Conservation (phyloP, 306 rosid genomes). For the Gillenia trifoliata region DNA sequence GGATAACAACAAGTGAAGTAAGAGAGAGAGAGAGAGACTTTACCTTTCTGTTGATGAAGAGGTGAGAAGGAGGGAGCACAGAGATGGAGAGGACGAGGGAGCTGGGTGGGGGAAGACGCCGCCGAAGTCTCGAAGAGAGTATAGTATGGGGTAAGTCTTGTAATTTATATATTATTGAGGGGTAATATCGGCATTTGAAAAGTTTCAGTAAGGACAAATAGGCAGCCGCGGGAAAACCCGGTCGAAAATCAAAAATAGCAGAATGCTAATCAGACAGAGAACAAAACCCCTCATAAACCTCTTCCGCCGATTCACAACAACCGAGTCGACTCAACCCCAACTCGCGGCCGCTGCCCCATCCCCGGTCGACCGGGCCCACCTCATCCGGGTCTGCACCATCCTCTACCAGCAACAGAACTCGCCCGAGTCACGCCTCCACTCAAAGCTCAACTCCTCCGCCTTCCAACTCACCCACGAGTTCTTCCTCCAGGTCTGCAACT, state of each 20-base stretch:
- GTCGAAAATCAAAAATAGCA: neutral
- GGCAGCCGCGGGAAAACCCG: neutral
- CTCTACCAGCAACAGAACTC: slow-evolving; percentile 77
- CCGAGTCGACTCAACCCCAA: slow-evolving; percentile 15
- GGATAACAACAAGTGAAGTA: no score
- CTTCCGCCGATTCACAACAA: slow-evolving; percentile 4
- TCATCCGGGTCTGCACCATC: slow-evolving; percentile 64
- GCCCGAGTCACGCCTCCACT: slow-evolving; percentile 51
- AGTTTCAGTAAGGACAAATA: no score
- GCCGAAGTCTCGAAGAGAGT: no score
- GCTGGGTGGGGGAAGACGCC: no score
- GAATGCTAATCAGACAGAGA: slow-evolving; percentile 24
- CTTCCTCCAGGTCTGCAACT: slow-evolving; percentile 88
- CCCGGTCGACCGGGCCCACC: slow-evolving; percentile 47
- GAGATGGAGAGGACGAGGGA: no score
- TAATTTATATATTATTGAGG: no score
- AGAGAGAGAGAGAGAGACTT: no score
- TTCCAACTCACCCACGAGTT: slow-evolving; percentile 71
- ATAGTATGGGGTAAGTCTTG: no score
- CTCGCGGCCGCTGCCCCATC: slow-evolving; percentile 21
- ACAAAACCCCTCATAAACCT: slow-evolving; percentile 7
- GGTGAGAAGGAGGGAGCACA: no score
- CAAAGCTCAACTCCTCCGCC: slow-evolving; percentile 49
- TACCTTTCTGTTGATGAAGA: no score
- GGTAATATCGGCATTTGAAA: no score